phyloP scores from a whole-genome alignment of 2,329 filamentous ascomycete genomes.

The Neonectria faginata region DNA sequence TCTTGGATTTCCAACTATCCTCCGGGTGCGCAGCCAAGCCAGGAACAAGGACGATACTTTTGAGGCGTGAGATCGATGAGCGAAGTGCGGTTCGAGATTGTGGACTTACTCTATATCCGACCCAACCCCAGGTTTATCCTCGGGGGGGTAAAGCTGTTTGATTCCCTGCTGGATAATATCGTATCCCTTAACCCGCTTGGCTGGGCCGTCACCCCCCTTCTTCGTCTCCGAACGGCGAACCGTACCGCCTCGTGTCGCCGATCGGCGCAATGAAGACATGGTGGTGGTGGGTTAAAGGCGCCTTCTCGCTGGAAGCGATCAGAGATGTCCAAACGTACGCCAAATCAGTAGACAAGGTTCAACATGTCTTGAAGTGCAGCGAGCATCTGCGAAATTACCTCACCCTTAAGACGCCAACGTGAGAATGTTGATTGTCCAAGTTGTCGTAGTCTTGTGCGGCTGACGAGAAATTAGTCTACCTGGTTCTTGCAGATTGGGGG shows the following conservation, averaged over 20 bases:
- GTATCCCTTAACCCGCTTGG: not conserved
- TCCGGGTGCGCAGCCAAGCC: not conserved
- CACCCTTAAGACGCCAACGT: not conserved
- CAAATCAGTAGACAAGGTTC: not conserved
- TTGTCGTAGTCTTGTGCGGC: no score
- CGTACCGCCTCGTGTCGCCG: not conserved
- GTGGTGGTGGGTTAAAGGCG: not conserved
- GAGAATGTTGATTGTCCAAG: no score
- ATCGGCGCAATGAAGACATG: not conserved
- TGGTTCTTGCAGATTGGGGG: not conserved
- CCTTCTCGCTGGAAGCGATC: not conserved
- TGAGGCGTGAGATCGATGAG: not conserved
- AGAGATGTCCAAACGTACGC: not conserved
- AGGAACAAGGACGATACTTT: not conserved
- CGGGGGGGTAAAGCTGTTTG: not conserved
- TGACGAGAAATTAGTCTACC: no score
- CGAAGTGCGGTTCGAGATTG: not conserved
- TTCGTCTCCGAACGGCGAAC: not conserved
- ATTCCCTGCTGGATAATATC: not conserved
- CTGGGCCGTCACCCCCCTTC: not conserved
- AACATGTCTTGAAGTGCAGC: not conserved
- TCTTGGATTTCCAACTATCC: slow-evolving; percentile 21
- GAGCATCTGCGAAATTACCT: not conserved
- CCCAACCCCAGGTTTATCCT: not conserved
- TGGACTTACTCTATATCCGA: not conserved